A percentile compares a stretch with the other conserved stretches of the same genome.
Conservation (phyloP, 805 yeast species). For the Ogataea nonfermentans region DNA sequence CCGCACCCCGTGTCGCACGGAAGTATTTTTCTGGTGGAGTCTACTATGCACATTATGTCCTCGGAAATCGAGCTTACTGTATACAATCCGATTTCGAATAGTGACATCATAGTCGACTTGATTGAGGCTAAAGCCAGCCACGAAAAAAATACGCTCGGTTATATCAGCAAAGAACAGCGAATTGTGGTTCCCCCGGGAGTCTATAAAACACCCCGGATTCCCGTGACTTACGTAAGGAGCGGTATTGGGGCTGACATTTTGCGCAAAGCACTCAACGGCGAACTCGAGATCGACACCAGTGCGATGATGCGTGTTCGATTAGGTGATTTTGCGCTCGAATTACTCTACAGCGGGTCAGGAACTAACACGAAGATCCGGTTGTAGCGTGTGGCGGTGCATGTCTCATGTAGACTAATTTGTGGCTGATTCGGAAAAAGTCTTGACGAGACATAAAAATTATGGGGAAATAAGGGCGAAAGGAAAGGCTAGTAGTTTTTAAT, state of each 20-base stretch:
- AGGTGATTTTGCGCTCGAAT: constrained; percentile 39
- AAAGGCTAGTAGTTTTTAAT: neutral
- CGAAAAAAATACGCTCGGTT: constrained; percentile 47
- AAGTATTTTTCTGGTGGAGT: constrained; percentile 41
- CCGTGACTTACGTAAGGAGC: constrained; percentile 42
- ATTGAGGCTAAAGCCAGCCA: constrained; percentile 47
- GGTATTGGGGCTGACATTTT: constrained; percentile 51
- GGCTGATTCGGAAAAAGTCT: constrained; percentile 2
- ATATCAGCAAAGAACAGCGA: constrained; percentile 39
- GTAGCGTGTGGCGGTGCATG: constrained; percentile 9
- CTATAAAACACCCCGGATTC: constrained; percentile 47
- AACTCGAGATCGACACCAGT: constrained; percentile 44
- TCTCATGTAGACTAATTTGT: neutral
- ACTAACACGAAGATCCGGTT: constrained; percentile 40
- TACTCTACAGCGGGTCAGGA: constrained; percentile 47
- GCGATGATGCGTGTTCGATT: constrained; percentile 43
- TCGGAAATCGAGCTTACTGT: constrained; percentile 54
- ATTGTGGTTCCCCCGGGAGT: constrained; percentile 52
- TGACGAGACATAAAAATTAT: neutral
- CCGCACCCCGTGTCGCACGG: neutral
- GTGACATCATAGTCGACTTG: constrained; percentile 42
- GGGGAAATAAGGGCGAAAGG: constrained; percentile 13
- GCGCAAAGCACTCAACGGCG: constrained; percentile 49
- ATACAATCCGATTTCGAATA: constrained; percentile 52
- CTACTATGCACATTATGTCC: constrained; percentile 53